A percentile compares a stretch with the other conserved stretches of the same genome.
Conservation (phyloP, 805 yeast species). For the Candida andamanensis region DNA sequence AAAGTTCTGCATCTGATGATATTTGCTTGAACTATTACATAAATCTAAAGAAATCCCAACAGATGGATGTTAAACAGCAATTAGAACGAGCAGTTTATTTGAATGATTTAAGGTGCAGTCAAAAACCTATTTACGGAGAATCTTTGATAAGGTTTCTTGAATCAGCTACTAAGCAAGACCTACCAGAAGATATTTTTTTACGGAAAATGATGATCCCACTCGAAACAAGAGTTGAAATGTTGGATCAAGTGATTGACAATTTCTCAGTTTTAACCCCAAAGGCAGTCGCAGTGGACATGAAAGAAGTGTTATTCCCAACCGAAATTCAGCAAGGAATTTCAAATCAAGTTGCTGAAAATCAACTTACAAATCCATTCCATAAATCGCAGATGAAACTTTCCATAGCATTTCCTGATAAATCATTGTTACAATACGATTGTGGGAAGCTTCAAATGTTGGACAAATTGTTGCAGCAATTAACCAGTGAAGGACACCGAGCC, state of each 20-base stretch:
- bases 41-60: conserved; percentile 48
- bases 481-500: conserved; percentile 87
- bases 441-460: conserved; percentile 92
- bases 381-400: conserved; percentile 80
- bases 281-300: conserved; percentile 72
- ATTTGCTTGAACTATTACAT: conserved; percentile 57
- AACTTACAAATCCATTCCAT: conserved; percentile 61
- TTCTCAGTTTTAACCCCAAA: conserved; percentile 86
- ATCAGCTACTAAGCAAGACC: conserved; percentile 6
- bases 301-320: conserved; percentile 44
- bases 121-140: conserved; percentile 63
- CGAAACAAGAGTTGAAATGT: conserved; percentile 22
- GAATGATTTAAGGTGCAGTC: conserved; percentile 60
- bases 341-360: conserved; percentile 23
- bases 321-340: conserved; percentile 28
- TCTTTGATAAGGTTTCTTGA: conserved; percentile 45
- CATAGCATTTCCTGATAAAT: conserved; percentile 94
- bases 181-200: conserved; percentile 12
- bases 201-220: conserved; percentile 20
- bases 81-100: conserved; percentile 55
- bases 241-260: conserved; percentile 57
- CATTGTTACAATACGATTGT: conserved; percentile 88
- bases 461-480: conserved; percentile 64
- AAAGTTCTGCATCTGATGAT: conserved; percentile 14
- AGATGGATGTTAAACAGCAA: conserved; percentile 46